Conservation (phyloP, 192 early-diverging fungal genomes). For the Diversispora epigaea region DNA sequence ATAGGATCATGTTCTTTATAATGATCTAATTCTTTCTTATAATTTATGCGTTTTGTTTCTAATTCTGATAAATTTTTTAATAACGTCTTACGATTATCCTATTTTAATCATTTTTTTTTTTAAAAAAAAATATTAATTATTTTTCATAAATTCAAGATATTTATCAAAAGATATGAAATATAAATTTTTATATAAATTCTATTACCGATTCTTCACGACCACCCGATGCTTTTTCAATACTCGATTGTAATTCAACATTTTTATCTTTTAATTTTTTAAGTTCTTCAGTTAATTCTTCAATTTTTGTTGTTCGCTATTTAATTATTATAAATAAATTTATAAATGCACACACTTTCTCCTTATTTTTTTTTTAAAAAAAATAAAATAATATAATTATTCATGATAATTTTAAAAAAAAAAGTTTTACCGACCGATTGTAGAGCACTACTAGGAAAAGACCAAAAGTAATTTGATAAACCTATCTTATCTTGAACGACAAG, state of each 20-base stretch:
- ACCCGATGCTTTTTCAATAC: conserved; percentile 49
- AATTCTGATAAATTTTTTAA: conserved; percentile 54
- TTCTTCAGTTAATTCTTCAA: conserved; percentile 52
- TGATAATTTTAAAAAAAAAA: background rate
- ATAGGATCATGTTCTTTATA: conserved; percentile 79
- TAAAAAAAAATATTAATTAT: no score
- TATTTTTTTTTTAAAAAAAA: background rate
- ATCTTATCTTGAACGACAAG: conserved; percentile 82
- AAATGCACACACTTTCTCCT: no score
- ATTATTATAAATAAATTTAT: background rate
- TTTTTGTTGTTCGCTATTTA: conserved; percentile 48
- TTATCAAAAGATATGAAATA: no score
- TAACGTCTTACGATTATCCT: conserved; percentile 61
- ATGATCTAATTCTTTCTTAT: conserved; percentile 58
- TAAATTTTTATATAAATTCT: no score
- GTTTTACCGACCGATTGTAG: conserved; percentile 54
- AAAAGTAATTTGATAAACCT: conserved; percentile 87
- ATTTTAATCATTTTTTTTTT: no score
- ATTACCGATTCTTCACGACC: conserved; percentile 69
- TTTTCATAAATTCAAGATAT: no score
- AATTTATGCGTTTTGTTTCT: conserved; percentile 41
- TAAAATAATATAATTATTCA: conserved; percentile 1
- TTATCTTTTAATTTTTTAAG: conserved; percentile 46
- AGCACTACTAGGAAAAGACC: conserved; percentile 82
- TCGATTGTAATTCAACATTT: conserved; percentile 45